phyloP scores from a whole-genome alignment of 495 filamentous ascomycete species.

The Acidomyces sp. region DNA sequence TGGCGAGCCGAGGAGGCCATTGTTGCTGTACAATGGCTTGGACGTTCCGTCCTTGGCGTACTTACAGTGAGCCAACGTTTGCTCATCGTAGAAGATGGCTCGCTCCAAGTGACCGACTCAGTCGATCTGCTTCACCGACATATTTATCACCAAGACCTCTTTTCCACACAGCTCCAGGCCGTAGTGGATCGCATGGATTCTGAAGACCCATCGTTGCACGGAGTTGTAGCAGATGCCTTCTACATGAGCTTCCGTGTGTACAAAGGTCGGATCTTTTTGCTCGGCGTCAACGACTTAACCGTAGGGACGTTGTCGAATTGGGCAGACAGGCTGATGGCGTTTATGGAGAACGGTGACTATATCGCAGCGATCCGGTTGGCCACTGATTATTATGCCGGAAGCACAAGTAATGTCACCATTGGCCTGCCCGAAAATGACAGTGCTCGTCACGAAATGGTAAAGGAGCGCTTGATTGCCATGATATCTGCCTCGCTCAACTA shows the following conservation, averaged over 20 bases:
- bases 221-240: slow-evolving; percentile 92
- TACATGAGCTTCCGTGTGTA: slow-evolving; percentile 94
- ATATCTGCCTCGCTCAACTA: slow-evolving; percentile 87
- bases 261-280: slow-evolving; percentile 82
- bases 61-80: slow-evolving; percentile 87
- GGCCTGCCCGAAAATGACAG: slow-evolving; percentile 77
- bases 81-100: slow-evolving; percentile 79
- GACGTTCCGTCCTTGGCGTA: slow-evolving; percentile 79
- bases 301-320: slow-evolving; percentile 89
- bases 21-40: slow-evolving; percentile 92
- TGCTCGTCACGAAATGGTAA: slow-evolving; percentile 66
- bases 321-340: slow-evolving; percentile 89
- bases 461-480: slow-evolving; percentile 83
- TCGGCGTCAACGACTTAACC: slow-evolving; percentile 80
- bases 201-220: slow-evolving; percentile 79
- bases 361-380: slow-evolving; percentile 82
- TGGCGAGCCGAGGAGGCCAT: slow-evolving; percentile 95
- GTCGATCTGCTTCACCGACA: slow-evolving; percentile 86
- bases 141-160: slow-evolving; percentile 81
- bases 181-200: slow-evolving; percentile 83
- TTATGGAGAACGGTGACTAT: slow-evolving; percentile 92
- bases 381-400: slow-evolving; percentile 79
- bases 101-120: slow-evolving; percentile 80
- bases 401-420: slow-evolving; percentile 79
- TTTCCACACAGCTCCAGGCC: slow-evolving; percentile 66